Conservation (phyloP, 1,139 yeast species). For the Sugiyamaella neomexicana region DNA sequence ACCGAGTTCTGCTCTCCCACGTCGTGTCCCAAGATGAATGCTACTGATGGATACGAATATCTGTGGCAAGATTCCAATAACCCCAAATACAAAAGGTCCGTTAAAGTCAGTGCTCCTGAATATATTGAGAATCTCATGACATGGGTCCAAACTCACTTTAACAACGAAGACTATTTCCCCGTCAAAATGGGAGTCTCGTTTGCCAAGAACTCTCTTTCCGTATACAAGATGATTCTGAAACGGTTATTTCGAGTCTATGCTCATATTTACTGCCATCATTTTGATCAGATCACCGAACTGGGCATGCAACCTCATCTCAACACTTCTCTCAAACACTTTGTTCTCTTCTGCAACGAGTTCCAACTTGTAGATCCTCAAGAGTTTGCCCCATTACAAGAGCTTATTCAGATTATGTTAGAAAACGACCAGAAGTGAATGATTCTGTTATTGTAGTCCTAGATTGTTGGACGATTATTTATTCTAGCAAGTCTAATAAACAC, state of each 20-base stretch:
- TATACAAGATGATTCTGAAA: constrained; percentile 83
- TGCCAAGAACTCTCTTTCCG: constrained; percentile 50
- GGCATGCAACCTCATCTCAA: constrained; percentile 91
- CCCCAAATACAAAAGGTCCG: constrained; percentile 55
- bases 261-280: constrained; percentile 96
- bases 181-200: constrained; percentile 86
- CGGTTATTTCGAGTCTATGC: constrained; percentile 95
- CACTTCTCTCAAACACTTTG: constrained; percentile 92
- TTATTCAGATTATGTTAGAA: constrained; percentile 68
- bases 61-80: constrained; percentile 78
- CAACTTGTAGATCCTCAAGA: constrained; percentile 73
- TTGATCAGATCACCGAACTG: constrained; percentile 87
- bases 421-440: constrained; percentile 27
- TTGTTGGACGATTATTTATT: background rate
- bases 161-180: constrained; percentile 88
- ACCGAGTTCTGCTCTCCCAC: constrained; percentile 94
- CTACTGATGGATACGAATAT: constrained; percentile 94
- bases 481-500: too few species aligned
- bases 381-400: constrained; percentile 87
- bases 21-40: constrained; percentile 94
- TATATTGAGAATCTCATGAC: constrained; percentile 90
- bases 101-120: constrained; percentile 87
- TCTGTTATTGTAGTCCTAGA: too few species aligned
- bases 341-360: constrained; percentile 83
- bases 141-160: constrained; percentile 90